These are phyloP conservation scores for Cairneyella variabilis DNA, from an alignment of 495 filamentous ascomycete genomes.

Conservation along the genomic window DNA sequence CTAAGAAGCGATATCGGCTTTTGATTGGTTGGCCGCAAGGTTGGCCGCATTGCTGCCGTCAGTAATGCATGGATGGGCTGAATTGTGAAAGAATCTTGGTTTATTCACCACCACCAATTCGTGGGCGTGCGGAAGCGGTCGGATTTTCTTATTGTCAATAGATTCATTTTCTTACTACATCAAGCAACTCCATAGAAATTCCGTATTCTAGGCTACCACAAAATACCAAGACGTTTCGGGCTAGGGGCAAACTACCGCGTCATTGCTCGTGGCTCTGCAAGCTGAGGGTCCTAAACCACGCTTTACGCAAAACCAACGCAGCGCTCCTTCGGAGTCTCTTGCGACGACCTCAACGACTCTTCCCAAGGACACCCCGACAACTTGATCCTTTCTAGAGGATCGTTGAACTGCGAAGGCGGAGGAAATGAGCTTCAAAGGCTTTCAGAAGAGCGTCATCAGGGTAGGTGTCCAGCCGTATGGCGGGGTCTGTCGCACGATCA, in stretches of 20 bases:
- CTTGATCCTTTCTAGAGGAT: not conserved
- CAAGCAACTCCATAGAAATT: no score
- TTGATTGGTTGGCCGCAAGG: not conserved
- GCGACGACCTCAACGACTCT: no score
- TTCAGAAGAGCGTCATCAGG: constrained; percentile 81
- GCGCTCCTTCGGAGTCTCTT: not conserved
- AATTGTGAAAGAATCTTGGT: not conserved
- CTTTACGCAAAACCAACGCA: constrained; percentile 9
- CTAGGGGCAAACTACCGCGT: no score
- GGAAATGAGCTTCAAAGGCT: constrained; percentile 93
- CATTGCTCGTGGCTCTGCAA: not conserved
- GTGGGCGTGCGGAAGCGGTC: not conserved
- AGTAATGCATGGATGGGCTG: constrained; percentile 1
- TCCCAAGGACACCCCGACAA: not conserved
- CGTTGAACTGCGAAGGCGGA: constrained; percentile 9
- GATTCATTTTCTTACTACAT: not conserved
- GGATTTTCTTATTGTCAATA: constrained; percentile 14
- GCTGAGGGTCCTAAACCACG: not conserved
- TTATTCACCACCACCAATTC: not conserved
- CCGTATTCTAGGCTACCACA: no score
- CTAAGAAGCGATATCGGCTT: constrained; percentile 4
- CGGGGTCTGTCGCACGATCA: constrained; percentile 20
- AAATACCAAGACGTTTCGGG: no score
- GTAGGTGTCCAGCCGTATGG: constrained; percentile 45
- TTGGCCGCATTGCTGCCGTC: constrained; percentile 1